These are phyloP conservation scores for Closterium sp. DNA, from an alignment of 139 green algal genomes.

Conservation along the genomic window DNA sequence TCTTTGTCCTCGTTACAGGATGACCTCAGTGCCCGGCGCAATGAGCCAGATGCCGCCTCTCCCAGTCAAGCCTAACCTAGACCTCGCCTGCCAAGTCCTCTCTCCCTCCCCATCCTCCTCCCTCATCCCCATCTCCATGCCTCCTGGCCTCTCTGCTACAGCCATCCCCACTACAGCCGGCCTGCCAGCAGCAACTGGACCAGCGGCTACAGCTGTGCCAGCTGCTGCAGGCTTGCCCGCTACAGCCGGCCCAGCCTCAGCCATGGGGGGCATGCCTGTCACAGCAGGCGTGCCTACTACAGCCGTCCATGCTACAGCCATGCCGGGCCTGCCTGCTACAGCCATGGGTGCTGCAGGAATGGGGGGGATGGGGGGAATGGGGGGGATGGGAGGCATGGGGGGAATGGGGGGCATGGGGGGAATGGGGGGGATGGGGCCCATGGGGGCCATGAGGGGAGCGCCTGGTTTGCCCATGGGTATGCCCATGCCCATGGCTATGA, in stretches of 20 bases:
- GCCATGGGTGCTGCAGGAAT: neutral
- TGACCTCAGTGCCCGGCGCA: constrained; percentile 67
- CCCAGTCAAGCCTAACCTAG: constrained; percentile 64
- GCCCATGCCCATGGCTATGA: neutral
- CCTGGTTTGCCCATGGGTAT: neutral
- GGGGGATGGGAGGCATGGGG: neutral
- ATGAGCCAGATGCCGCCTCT: constrained; percentile 83
- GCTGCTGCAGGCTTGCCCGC: neutral
- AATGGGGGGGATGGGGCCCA: neutral
- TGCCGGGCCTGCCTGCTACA: neutral
- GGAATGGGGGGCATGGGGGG: neutral
- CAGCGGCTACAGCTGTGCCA: neutral
- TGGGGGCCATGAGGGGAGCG: neutral
- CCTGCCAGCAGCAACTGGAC: neutral
- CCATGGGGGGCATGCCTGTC: neutral
- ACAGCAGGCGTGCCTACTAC: neutral
- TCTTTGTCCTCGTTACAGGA: constrained; percentile 48
- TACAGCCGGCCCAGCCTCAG: neutral
- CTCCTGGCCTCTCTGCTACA: neutral
- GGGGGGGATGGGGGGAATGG: neutral
- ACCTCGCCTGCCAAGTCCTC: constrained; percentile 43
- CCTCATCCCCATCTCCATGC: neutral
- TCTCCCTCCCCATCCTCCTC: neutral
- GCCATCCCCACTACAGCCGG: neutral
- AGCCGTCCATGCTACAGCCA: neutral